phyloP scores from a whole-genome alignment of 179 eudicot genomes.

The Corrigiola litoralis region DNA sequence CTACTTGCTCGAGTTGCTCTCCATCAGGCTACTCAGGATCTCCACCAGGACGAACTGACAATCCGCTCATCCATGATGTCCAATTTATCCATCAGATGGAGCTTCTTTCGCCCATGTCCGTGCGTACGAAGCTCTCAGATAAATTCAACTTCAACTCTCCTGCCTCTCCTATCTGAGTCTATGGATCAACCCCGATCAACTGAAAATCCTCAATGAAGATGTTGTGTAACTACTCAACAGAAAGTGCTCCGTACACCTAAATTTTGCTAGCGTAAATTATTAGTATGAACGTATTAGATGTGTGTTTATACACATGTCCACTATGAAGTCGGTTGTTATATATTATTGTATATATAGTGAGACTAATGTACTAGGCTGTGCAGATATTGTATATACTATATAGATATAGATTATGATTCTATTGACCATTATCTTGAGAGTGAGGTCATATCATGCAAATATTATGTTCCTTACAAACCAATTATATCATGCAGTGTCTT shows the following conservation, averaged over 20 bases:
- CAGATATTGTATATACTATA: background rate
- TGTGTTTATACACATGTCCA: background rate
- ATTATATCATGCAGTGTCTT: no score
- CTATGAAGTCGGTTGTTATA: background rate
- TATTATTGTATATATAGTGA: conserved; percentile 5
- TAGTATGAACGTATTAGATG: background rate
- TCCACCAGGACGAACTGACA: conserved; percentile 59
- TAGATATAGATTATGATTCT: background rate
- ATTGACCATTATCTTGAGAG: no score
- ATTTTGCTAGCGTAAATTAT: conserved; percentile 17
- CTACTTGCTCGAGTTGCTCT: conserved; percentile 31
- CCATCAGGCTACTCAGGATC: conserved; percentile 50
- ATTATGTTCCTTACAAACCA: no score
- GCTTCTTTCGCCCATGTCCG: conserved; percentile 31
- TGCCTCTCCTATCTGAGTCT: conserved; percentile 32
- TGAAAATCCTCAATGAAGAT: background rate
- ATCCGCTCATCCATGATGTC: conserved; percentile 60
- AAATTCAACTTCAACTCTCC: conserved; percentile 30
- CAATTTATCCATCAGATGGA: conserved; percentile 54
- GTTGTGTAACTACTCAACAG: background rate
- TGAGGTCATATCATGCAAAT: no score
- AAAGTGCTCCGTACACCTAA: background rate
- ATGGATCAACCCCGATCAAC: background rate
- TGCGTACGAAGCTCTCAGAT: conserved; percentile 28
- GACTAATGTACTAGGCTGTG: background rate